These are phyloP conservation scores for Niebla homalea DNA, from an alignment of 495 filamentous ascomycete species.

Conservation along the genomic window DNA sequence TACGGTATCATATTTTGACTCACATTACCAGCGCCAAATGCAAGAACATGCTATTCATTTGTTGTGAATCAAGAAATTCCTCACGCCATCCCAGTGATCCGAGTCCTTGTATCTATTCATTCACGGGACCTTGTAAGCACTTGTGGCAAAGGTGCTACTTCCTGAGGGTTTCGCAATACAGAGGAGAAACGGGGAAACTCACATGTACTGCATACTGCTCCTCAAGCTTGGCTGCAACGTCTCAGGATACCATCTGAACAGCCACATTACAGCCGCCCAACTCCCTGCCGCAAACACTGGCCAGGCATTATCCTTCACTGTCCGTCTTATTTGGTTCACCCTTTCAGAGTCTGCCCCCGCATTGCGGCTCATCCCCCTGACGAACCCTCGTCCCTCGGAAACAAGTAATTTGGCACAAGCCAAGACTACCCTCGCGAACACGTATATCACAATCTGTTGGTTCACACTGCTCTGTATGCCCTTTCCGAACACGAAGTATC, in stretches of 20 bases:
- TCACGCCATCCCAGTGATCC: slow-evolving; percentile 71
- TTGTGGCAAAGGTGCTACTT: not conserved
- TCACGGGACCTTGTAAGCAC: not conserved
- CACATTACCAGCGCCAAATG: not conserved
- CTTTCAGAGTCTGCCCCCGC: slow-evolving; percentile 17
- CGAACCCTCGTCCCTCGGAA: slow-evolving; percentile 38
- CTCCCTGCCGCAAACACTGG: slow-evolving; percentile 76
- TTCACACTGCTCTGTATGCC: slow-evolving; percentile 68
- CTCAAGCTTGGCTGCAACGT: slow-evolving; percentile 78
- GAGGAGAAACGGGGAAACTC: slow-evolving; percentile 29
- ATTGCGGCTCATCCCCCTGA: slow-evolving; percentile 26
- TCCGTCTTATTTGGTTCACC: slow-evolving; percentile 16
- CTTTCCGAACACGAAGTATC: slow-evolving; percentile 85
- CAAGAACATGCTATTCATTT: slow-evolving; percentile 37
- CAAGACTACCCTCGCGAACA: slow-evolving; percentile 84
- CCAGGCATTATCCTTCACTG: slow-evolving; percentile 62
- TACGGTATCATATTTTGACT: no score
- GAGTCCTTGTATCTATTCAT: slow-evolving; percentile 48
- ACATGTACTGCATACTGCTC: slow-evolving; percentile 98
- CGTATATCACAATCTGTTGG: slow-evolving; percentile 96
- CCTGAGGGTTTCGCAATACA: not conserved
- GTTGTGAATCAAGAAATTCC: slow-evolving; percentile 71
- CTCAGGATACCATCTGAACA: slow-evolving; percentile 85
- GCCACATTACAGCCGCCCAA: slow-evolving; percentile 90
- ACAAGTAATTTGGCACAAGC: slow-evolving; percentile 71